These are phyloP conservation scores for Atkinsonella texensis DNA, from an alignment of 2,329 filamentous ascomycete genomes.

Conservation along the genomic window DNA sequence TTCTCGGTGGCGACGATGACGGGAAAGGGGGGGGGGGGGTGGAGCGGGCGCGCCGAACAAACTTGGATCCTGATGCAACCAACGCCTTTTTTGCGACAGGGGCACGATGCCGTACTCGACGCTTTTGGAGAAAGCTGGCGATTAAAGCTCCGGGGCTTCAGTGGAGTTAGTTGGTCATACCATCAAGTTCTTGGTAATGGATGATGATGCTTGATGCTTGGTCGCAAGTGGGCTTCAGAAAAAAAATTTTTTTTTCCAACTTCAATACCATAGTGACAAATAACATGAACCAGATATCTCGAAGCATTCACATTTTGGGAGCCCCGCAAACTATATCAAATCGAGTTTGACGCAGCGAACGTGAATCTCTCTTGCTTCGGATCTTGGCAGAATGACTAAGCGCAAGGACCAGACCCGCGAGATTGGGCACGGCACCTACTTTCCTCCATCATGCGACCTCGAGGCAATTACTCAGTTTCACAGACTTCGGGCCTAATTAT, in stretches of 20 bases:
- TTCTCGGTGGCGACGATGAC: slow-evolving; percentile 44
- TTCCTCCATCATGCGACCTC: background rate
- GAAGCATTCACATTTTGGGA: background rate
- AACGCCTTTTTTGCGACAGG: slow-evolving; percentile 30
- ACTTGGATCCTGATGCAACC: slow-evolving; percentile 39
- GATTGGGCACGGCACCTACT: background rate
- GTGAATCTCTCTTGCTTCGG: background rate
- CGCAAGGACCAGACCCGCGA: background rate
- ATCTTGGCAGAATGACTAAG: slow-evolving; percentile 2
- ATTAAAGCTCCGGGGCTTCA: slow-evolving; percentile 17
- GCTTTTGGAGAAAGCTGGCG: slow-evolving; percentile 25
- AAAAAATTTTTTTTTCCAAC: no score
- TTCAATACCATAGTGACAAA: background rate
- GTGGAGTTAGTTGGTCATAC: background rate
- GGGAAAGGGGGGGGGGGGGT: slow-evolving; percentile 26
- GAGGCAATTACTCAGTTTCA: background rate
- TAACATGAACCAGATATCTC: background rate
- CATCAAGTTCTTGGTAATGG: no score
- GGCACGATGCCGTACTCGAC: slow-evolving; percentile 38
- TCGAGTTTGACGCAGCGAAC: background rate
- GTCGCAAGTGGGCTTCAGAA: no score
- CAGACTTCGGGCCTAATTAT: background rate
- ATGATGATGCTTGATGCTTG: no score
- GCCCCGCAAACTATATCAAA: background rate
- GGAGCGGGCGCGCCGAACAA: slow-evolving; percentile 46